Percentiles rank a stretch among this genome's conserved stretches.
Conservation (phyloP, 306 rosid genomes). For the Ammopiptanthus mongolicus region DNA sequence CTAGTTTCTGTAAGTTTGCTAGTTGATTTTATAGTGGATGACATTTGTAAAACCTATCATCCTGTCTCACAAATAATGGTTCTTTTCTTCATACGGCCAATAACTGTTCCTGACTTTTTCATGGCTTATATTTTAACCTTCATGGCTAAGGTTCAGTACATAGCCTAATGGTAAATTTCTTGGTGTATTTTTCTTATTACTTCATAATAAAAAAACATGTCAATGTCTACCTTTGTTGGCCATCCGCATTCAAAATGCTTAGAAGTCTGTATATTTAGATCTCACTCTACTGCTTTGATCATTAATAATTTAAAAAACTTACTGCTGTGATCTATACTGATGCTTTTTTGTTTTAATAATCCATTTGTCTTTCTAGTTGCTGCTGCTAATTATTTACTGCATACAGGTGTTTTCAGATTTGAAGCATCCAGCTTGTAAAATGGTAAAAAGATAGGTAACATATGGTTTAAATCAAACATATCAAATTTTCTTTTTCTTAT, state of each 20-base stretch:
- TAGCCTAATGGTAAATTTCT: conserved; percentile 11
- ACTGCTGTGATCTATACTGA: neutral
- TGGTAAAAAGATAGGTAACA: conserved; percentile 86
- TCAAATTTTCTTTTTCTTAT: neutral
- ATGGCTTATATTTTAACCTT: conserved; percentile 94
- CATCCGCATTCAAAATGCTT: neutral
- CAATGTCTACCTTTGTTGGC: neutral
- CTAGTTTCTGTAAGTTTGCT: neutral
- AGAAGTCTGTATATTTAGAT: conserved; percentile 11
- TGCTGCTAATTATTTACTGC: conserved; percentile 27
- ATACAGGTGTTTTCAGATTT: conserved; percentile 88
- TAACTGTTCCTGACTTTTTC: conserved; percentile 88
- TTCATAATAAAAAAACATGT: neutral
- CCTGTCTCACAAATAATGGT: conserved; percentile 18
- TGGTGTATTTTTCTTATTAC: neutral
- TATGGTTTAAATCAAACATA: conserved; percentile 7
- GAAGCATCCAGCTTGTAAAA: conserved; percentile 92
- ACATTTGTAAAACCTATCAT: neutral
- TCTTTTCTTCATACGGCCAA: conserved; percentile 62
- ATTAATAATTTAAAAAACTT: neutral
- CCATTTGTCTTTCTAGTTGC: neutral
- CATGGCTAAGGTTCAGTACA: conserved; percentile 75
- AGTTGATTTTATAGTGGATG: conserved; percentile 12
- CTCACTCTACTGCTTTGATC: conserved; percentile 14
- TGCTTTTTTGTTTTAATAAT: neutral